Conservation (phyloP, 768 basidiomycete species). For the Lentinula aciculospora region DNA sequence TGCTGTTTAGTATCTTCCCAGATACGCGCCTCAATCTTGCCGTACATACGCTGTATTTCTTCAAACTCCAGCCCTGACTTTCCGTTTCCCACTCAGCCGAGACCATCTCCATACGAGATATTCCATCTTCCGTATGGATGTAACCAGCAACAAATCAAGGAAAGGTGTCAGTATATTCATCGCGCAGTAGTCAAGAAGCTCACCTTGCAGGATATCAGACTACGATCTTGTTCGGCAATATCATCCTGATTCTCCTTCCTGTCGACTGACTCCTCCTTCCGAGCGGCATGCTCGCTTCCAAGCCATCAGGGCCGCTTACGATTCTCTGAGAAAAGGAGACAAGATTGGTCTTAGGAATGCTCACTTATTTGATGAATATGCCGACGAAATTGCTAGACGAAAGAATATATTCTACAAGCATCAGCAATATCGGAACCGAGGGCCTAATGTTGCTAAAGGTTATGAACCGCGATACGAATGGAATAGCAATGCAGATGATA, state of each 20-base stretch:
- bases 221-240: constrained; percentile 69
- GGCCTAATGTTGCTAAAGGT: neutral
- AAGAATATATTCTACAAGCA: constrained; percentile 35
- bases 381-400: constrained; percentile 47
- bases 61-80: neutral
- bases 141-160: constrained; percentile 28
- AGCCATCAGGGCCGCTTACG: constrained; percentile 60
- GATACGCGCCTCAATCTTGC: neutral
- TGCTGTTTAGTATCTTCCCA: neutral
- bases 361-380: constrained; percentile 33
- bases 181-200: neutral
- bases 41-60: neutral
- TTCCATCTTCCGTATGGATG: constrained; percentile 31
- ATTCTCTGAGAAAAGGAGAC: constrained; percentile 38
- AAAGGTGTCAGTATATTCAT: constrained; percentile 23
- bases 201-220: constrained; percentile 37
- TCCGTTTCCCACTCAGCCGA: constrained; percentile 19
- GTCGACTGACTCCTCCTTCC: constrained; percentile 32
- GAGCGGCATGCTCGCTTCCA: constrained; percentile 59
- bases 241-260: constrained; percentile 61
- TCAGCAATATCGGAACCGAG: constrained; percentile 16
- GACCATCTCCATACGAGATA: constrained; percentile 32
- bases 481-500: constrained; percentile 32
- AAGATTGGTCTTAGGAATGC: constrained; percentile 14
- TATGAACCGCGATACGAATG: constrained; percentile 12